phyloP scores from a whole-genome alignment of 2,329 filamentous ascomycete genomes.

The Cladosporium velox region DNA sequence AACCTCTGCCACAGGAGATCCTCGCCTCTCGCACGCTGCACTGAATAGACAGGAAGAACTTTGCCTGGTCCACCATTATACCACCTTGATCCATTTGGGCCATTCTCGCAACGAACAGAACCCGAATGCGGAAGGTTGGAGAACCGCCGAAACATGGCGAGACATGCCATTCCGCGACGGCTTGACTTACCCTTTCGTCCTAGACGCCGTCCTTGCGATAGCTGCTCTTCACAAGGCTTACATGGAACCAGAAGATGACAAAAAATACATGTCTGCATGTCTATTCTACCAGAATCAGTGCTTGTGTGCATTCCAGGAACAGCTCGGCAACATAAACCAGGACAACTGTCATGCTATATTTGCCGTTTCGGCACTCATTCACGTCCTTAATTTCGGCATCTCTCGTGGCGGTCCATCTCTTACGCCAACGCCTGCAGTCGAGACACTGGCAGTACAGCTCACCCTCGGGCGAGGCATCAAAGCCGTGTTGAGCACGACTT shows the following conservation, averaged over 20 bases:
- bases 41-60: slow-evolving; percentile 14
- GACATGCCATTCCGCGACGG: slow-evolving; percentile 17
- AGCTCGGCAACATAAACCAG: background rate
- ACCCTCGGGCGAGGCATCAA: background rate
- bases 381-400: background rate
- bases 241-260: background rate
- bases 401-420: background rate
- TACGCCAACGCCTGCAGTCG: background rate
- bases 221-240: slow-evolving; percentile 13
- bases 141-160: background rate
- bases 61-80: slow-evolving; percentile 11
- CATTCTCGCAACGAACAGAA: background rate
- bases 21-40: background rate
- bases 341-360: slow-evolving; percentile 15
- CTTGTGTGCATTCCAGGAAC: background rate
- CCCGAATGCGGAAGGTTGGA: background rate
- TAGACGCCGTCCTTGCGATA: slow-evolving; percentile 8
- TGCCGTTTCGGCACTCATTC: slow-evolving; percentile 1
- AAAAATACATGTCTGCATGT: slow-evolving; percentile 13
- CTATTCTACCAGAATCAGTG: slow-evolving; percentile 11
- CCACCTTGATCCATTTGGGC: background rate
- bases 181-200: background rate
- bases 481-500: background rate
- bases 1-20: background rate
- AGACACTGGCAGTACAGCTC: background rate